phyloP scores from a whole-genome alignment of 768 basidiomycete species.

The Leucocoprinus leucothites region DNA sequence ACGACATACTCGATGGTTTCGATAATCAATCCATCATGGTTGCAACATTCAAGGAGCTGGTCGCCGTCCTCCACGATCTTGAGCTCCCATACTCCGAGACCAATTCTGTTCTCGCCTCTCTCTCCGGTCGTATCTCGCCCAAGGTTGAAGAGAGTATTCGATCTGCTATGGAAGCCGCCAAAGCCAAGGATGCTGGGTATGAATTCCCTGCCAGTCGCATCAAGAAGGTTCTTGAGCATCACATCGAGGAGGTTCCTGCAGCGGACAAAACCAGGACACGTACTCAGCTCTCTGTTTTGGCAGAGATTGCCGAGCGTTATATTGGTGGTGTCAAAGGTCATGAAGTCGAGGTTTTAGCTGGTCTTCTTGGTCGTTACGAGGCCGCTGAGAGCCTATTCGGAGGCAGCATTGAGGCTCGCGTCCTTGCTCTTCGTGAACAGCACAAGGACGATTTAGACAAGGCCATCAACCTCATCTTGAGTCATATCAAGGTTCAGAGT shows the following conservation, averaged over 20 bases:
- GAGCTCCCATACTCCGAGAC: conserved; percentile 89
- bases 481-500: conserved; percentile 92
- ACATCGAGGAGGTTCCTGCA: conserved; percentile 73
- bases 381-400: conserved; percentile 91
- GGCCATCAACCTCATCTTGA: conserved; percentile 82
- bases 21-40: conserved; percentile 94
- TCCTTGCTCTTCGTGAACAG: conserved; percentile 86
- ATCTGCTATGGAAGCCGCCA: conserved; percentile 70
- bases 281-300: conserved; percentile 63
- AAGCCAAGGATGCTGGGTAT: conserved; percentile 62
- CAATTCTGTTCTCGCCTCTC: conserved; percentile 75
- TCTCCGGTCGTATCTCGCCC: conserved; percentile 90
- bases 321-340: conserved; percentile 81
- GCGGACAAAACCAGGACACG: conserved; percentile 83
- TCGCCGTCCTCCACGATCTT: conserved; percentile 75
- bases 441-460: conserved; percentile 91
- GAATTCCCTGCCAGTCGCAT: conserved; percentile 92
- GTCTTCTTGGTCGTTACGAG: conserved; percentile 75
- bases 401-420: conserved; percentile 90
- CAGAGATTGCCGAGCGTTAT: conserved; percentile 78
- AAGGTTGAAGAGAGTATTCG: conserved; percentile 90
- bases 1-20: conserved; percentile 93
- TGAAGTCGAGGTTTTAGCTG: conserved; percentile 76
- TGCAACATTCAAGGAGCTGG: conserved; percentile 81
- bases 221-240: conserved; percentile 84